Conservation (phyloP, 2,329 filamentous ascomycete species). For the Diplodia seriata region DNA sequence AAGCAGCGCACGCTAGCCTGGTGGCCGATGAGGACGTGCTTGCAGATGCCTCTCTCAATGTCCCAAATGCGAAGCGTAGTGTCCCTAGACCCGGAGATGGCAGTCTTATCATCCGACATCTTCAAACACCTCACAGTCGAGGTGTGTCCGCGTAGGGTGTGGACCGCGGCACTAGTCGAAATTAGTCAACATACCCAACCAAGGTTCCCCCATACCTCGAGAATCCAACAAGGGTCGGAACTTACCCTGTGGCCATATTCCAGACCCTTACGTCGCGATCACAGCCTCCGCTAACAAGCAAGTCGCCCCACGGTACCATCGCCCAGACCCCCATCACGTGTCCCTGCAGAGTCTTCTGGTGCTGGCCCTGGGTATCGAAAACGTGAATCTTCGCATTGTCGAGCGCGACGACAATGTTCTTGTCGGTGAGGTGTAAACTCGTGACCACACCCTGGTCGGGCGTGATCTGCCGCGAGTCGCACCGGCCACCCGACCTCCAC, state of each 20-base stretch:
- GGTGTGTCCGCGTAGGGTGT: conserved; percentile 90
- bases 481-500: conserved; percentile 90
- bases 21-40: conserved; percentile 90
- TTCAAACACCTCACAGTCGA: conserved; percentile 96
- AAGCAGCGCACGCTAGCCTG: conserved; percentile 94
- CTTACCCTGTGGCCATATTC: conserved; percentile 92
- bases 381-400: conserved; percentile 99
- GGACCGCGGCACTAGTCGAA: conserved; percentile 68
- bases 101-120: conserved; percentile 93
- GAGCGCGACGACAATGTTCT: conserved; percentile 96
- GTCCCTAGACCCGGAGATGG: conserved; percentile 94
- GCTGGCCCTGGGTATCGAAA: conserved; percentile 88
- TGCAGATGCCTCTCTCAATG: conserved; percentile 83
- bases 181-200: conserved; percentile 3
- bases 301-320: conserved; percentile 98
- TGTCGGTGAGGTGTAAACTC: conserved; percentile 88
- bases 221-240: not conserved
- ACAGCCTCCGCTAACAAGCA: conserved; percentile 92
- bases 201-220: not conserved
- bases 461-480: conserved; percentile 85
- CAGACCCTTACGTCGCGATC: conserved; percentile 96
- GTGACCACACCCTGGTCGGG: conserved; percentile 97
- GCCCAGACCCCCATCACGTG: conserved; percentile 99
- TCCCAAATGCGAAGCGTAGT: conserved; percentile 97
- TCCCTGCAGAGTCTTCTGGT: conserved; percentile 86